These are phyloP conservation scores for Mycena indigotica DNA, from an alignment of 768 basidiomycete species.

Conservation along the genomic window DNA sequence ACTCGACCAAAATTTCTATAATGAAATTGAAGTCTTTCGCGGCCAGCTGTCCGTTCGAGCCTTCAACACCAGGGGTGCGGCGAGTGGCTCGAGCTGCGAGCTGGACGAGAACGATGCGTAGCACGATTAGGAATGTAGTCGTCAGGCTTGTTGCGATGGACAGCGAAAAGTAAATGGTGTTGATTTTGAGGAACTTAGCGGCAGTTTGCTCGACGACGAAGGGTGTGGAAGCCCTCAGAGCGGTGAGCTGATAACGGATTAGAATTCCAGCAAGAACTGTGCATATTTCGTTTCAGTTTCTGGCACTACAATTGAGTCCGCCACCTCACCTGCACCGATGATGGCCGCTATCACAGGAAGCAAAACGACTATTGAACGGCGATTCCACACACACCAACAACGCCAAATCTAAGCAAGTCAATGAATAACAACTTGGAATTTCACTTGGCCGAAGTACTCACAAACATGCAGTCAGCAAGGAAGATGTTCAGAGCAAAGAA, in stretches of 20 bases:
- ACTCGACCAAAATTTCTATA: constrained; percentile 14
- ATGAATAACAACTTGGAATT: background rate
- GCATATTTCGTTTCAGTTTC: background rate
- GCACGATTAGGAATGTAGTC: constrained; percentile 4
- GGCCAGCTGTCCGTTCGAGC: background rate
- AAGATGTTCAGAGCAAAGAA: constrained; percentile 12
- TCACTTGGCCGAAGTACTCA: background rate
- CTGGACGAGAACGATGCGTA: constrained; percentile 5
- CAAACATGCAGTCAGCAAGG: constrained; percentile 7
- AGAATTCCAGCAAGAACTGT: constrained; percentile 10
- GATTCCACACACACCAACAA: constrained; percentile 10
- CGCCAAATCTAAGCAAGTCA: constrained; percentile 10
- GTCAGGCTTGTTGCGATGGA: constrained; percentile 13
- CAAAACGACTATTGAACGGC: background rate
- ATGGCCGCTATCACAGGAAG: constrained; percentile 7
- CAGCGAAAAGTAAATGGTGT: constrained; percentile 9
- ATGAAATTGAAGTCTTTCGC: constrained; percentile 1
- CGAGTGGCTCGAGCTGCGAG: background rate
- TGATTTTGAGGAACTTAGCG: constrained; percentile 2
- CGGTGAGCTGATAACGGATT: constrained; percentile 2
- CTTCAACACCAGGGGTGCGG: background rate
- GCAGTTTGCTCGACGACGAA: constrained; percentile 1
- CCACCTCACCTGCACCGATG: background rate
- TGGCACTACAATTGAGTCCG: too few relatives aligned
- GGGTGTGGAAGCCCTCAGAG: background rate